A percentile compares a stretch with the other conserved stretches of the same genome.
phyloP scores from a whole-genome alignment of 345 rosid genomes.

The Laguncularia racemosa region DNA sequence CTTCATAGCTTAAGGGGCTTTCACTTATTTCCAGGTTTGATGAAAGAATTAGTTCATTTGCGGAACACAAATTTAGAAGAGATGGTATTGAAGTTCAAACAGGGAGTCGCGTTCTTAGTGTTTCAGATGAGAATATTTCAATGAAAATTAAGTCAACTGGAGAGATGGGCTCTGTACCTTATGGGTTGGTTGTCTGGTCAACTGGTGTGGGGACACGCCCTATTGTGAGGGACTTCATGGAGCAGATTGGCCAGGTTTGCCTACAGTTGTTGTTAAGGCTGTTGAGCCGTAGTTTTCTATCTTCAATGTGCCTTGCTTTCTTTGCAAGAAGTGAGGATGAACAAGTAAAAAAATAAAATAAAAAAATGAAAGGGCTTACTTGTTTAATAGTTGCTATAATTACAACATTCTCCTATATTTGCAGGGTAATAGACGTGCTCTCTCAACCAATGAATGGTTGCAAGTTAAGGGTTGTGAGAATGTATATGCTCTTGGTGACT shows the following conservation, averaged over 20 bases:
- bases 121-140: conserved; percentile 63
- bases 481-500: conserved; percentile 90
- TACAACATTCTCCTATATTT: conserved; percentile 3
- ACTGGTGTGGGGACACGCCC: conserved; percentile 87
- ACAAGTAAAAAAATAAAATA: no score
- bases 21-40: conserved; percentile 50
- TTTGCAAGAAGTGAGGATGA: no score
- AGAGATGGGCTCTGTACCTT: conserved; percentile 49
- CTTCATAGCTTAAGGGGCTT: not conserved
- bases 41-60: conserved; percentile 83
- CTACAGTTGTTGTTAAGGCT: not conserved
- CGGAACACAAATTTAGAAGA: conserved; percentile 71
- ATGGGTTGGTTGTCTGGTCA: conserved; percentile 93
- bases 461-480: conserved; percentile 71
- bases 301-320: no score
- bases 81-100: conserved; percentile 81
- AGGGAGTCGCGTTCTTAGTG: conserved; percentile 71
- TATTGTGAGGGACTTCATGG: conserved; percentile 71
- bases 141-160: conserved; percentile 63
- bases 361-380: not conserved
- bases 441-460: conserved; percentile 89
- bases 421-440: conserved; percentile 60
- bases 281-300: no score
- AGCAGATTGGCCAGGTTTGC: conserved; percentile 80
- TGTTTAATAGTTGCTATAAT: not conserved